Base-by-base conservation (phyloP, 306 rosid species). In the Abrus precatorius region DNA sequence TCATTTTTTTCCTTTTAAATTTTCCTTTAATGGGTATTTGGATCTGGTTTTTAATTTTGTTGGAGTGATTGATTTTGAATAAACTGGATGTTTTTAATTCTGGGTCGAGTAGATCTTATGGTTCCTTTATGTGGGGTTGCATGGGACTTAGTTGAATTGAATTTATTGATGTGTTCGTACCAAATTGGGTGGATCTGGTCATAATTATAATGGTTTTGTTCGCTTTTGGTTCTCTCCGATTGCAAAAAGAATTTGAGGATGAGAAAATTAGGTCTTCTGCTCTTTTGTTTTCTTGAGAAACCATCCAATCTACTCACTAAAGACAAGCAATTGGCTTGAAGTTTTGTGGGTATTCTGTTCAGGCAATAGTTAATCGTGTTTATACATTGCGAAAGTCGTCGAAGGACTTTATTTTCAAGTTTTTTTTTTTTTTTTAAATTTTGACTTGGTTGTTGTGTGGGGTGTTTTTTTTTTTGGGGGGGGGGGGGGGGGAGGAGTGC, bases 81-180 rank as follows among this genome's bases (percentile, higher is more conserved):
- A 34, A 73, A 57, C 13, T n/a, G 10, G n/a, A 5, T 12, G 61
- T 8, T 61, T 74, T 49, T 53, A 64, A n/a, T 66, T 77, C 14
- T 60, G 43, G 78, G 27, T 68, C 13, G 56, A 67, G 50, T 78
- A 53, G 82, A 78, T 85, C 84, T 82, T 74, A 11, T 20, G 54
- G 50, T 74, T 62, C 28, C 41, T 4, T 9, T 28, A 2, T 20
- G 30, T 59, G 9, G 32, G 53, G 28, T 7, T 59, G 20, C 43
- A 7, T 78, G 47, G 4, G 7, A 44, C 73, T 62, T n/a, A 61
- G 41, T 53, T 74, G 40, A 65, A 60, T 11, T 78, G 65, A 12
- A 45, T 63, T 72, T 49, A 49, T 70, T 62, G 4, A 48, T 56
- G 38, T 9, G n/a, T 10, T 76, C 28, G 10, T 49, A 1, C 33